phyloP scores from a whole-genome alignment of 2,329 filamentous ascomycete species.

The Fusarium zealandicum region DNA sequence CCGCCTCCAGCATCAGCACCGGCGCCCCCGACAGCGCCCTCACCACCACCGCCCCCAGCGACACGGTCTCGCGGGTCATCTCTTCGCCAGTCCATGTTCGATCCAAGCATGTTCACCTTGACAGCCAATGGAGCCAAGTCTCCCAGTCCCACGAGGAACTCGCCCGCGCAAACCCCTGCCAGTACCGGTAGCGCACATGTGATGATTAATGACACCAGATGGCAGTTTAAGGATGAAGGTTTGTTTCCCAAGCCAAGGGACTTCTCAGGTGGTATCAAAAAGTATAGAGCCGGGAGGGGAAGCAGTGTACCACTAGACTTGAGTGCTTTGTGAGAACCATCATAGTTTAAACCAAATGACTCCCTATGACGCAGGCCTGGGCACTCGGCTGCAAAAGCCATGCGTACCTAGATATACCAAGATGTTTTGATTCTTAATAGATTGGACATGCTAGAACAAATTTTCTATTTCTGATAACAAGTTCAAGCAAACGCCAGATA shows the following conservation, averaged over 20 bases:
- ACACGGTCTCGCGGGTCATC: constrained; percentile 53
- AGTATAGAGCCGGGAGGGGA: constrained; percentile 88
- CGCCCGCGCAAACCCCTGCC: constrained; percentile 42
- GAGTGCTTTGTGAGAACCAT: constrained; percentile 55
- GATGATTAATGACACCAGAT: constrained; percentile 78
- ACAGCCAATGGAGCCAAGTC: constrained; percentile 66
- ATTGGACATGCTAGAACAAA: constrained; percentile 27
- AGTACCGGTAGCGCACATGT: constrained; percentile 50
- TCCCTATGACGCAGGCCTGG: constrained; percentile 2
- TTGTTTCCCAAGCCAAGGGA: constrained; percentile 85
- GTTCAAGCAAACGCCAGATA: too few species aligned
- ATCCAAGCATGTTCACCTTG: constrained; percentile 79
- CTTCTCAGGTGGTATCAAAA: constrained; percentile 75
- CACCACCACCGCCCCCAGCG: constrained; percentile 50
- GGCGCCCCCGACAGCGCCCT: constrained; percentile 47
- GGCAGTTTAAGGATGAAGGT: constrained; percentile 85
- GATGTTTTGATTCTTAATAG: constrained; percentile 16
- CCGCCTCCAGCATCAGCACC: constrained; percentile 43
- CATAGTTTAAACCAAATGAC: constrained; percentile 18
- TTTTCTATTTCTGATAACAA: too few species aligned
- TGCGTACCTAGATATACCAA: constrained; percentile 12
- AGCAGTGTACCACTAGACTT: constrained; percentile 94
- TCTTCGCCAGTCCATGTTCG: constrained; percentile 69
- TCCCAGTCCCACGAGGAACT: constrained; percentile 53
- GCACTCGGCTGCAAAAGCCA: constrained; percentile 5